Evolutionary conservation across 2,329 filamentous ascomycete species (phyloP), one percentile per base, ranked within the genome.

Genomic region (Botryotinia convoluta): DNA sequence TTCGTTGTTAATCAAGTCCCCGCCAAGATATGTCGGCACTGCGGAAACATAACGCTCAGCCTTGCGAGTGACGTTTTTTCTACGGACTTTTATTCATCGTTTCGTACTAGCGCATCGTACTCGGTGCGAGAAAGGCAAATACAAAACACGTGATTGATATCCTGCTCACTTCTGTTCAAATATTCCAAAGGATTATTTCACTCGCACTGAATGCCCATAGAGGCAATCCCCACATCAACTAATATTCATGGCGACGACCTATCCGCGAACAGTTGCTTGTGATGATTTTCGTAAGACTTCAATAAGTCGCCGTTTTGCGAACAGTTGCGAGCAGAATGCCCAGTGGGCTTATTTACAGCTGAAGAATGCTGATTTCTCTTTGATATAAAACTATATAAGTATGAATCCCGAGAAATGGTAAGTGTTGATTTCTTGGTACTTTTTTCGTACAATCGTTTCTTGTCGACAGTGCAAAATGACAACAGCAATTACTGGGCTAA

Each of bases 1-100:
- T 32, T 44, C 48, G 65, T 42, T 68, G 48, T 68, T 37, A 20
- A 39, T 39, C 32, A 9, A 48, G 6, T n/a, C 22, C 32, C 45
- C 22, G 39, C 61, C 61, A 44, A 63, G 61, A 64, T 39, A 64
- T 32, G n/a, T 29, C n/a, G 39, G n/a, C 39, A 63, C 60, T 32
- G 51, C 51, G 51, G 51, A n/a, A n/a, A n/a, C 48, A 51, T 12
- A n/a, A 61, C 42, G 60, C 60, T 62, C 60, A 62, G 60, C 60
- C 60, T 62, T 62, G 35, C 22, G 35, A 62, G 60, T 62, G 60
- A 63, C 61, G 61, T 57, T 63, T 63, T 35, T 26, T 26, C 35
- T 14, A 14, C 1, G 35, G n/a, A 16, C 18, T 64, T 45, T 22
- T 35, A 9, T 26, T 48, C 62, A 35, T 32, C 42, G 42, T 35